Evolutionary conservation across 768 basidiomycete species (phyloP), one percentile per base, ranked within the genome.

Genomic region (Tulasnella sp.): DNA sequence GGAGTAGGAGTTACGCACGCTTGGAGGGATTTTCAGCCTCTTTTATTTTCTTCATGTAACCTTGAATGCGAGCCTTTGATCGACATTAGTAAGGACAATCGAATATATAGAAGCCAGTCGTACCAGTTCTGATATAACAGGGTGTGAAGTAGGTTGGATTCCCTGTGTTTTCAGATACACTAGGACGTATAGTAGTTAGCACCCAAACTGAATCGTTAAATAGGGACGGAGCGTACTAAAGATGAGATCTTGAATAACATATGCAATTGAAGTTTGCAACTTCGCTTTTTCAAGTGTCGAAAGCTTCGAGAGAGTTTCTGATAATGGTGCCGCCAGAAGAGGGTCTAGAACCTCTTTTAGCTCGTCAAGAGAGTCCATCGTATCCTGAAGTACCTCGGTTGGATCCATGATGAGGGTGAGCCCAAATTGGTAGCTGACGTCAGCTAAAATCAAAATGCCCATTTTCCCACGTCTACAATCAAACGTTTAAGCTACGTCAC

Each of bases 21-120:
- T 72, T 66, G 16, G 72, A 71, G 8, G 79, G 74, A 48, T 79
- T 77, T 64, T 90, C 84, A 3, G 85, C 82, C 19, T 72, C 69
- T 54, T 78, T 73, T 47, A 90, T 82, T 61, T 90, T 91, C 55
- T 78, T 77, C 66, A 90, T 90, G 65, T 91, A 90, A 55, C 77
- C 70, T 25, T 77, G 74, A 9, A 90, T 72, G 60, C 86, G 74
- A 56, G 83, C 80, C 86, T 58, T 45, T 13, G 10, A 37, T n/a
- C 5, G 8, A 16, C 19, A 12, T 7, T 86, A 20, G 16, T 29
- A 45, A 47, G 27, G 16, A 16, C 12, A 9, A 12, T 16, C 22
- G 29, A 6, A 24, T 48, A 34, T 8, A 5, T 20, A 34, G 22
- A 19, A 25, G 37, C 2, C 13, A 15, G 22, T 58, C 72, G 39